These are phyloP conservation scores for Nicotiana paniculata DNA, from an alignment of 257 asterid species.

Conservation along the genomic window DNA sequence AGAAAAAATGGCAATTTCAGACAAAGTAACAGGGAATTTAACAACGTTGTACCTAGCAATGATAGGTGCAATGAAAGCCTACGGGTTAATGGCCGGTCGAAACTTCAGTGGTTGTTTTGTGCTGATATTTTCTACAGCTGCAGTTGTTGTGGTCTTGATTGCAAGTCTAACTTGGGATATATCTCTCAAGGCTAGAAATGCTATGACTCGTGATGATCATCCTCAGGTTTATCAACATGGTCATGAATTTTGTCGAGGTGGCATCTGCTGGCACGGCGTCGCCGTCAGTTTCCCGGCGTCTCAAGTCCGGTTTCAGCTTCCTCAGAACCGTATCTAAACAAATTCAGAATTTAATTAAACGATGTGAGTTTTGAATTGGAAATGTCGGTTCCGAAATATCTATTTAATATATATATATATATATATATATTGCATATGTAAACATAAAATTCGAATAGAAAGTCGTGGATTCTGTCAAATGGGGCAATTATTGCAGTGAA, in stretches of 20 bases:
- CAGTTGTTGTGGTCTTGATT: constrained; percentile 47
- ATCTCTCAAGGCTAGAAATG: constrained; percentile 62
- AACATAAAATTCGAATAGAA: no score
- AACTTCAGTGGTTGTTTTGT: constrained; percentile 65
- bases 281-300: constrained; percentile 86
- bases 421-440: no score
- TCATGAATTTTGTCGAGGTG: constrained; percentile 87
- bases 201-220: constrained; percentile 24
- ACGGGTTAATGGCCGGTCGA: constrained; percentile 58
- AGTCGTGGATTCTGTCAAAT: no score
- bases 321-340: constrained; percentile 16
- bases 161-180: constrained; percentile 70
- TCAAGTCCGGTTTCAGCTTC: constrained; percentile 83
- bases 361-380: not conserved
- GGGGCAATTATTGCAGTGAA: no score
- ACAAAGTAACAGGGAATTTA: constrained; percentile 67
- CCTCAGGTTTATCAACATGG: constrained; percentile 15
- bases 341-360: not conserved
- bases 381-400: not conserved
- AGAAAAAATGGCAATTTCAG: constrained; percentile 68
- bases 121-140: constrained; percentile 59
- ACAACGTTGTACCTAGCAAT: constrained; percentile 56
- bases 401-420: no score
- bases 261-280: constrained; percentile 98
- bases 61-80: constrained; percentile 67